phyloP scores from a whole-genome alignment of 2,329 filamentous ascomycete species.

The Phaeosphaeriaceae sp. region DNA sequence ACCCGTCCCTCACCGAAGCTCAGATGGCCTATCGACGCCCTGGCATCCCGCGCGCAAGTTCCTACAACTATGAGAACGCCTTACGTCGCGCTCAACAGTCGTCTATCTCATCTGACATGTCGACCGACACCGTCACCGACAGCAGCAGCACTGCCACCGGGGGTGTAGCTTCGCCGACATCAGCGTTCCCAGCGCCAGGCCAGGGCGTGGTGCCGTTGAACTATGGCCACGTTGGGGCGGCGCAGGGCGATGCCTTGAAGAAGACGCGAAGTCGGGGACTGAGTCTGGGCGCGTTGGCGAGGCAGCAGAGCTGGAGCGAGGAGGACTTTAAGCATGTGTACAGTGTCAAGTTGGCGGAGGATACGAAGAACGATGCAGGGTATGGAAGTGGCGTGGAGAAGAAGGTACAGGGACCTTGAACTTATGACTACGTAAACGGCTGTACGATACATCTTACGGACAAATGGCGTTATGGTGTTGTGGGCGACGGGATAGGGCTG shows the following conservation, averaged over 20 bases:
- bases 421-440: too few species aligned
- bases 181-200: conserved; percentile 32
- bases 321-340: conserved; percentile 45
- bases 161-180: conserved; percentile 22
- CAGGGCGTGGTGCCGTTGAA: conserved; percentile 44
- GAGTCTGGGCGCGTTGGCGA: conserved; percentile 37
- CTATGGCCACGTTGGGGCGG: conserved; percentile 29
- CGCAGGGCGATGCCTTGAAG: conserved; percentile 35
- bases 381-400: conserved; percentile 31
- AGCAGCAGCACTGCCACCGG: conserved; percentile 20
- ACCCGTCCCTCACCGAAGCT: conserved; percentile 34
- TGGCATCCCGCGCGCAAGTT: conserved; percentile 30
- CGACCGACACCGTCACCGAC: conserved; percentile 19
- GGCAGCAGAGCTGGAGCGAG: conserved; percentile 44
- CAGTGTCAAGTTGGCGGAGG: conserved; percentile 31
- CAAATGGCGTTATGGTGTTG: background rate
- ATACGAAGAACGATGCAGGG: conserved; percentile 29
- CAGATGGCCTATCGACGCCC: conserved; percentile 38
- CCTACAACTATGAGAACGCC: conserved; percentile 42
- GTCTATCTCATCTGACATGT: conserved; percentile 33
- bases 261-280: conserved; percentile 38
- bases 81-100: conserved; percentile 29
- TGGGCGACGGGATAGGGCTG: background rate
- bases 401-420: conserved; percentile 4
- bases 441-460: too few species aligned